Base-by-base conservation (phyloP, 2,329 filamentous ascomycete genomes). In the Hymenoscyphus albidus region DNA sequence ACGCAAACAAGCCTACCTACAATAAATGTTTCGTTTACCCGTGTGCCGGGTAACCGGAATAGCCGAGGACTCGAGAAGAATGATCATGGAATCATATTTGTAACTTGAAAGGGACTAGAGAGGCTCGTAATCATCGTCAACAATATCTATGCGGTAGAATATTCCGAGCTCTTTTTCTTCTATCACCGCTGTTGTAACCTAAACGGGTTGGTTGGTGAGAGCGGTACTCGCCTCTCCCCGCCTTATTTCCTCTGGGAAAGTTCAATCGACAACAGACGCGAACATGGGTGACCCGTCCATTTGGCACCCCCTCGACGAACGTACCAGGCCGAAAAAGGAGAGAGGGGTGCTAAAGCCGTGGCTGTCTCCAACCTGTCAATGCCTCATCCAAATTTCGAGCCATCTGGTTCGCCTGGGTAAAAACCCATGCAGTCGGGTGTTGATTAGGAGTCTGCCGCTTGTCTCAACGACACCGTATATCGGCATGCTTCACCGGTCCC, bases 391-490 rank as follows among this genome's bases (percentile, higher is more conserved):
- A 51, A 27, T 54, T 54, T 54, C 48, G 18, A 54, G 22, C 48
- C 48, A 54, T 54, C 48, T 54, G 48, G 48, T 35, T 62, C 61
- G 54, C 39, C 32, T 62, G 55, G 55, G 48, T 58, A 48, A 62
- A 62, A 51, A n/a, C 61, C 35, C 61, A 62, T 58, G 61, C 55
- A 27, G 55, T 62, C 61, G 58, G 54, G 27, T 62, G 60, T 44
- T 44, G 31, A 48, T 31, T 57, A 14, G 27, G 12, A 16, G 40
- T 62, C 51, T 56, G 48, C 60, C 60, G 60, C 48, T n/a, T 61
- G 42, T 61, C 59, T 61, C 59, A 61, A 38, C 32, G 38, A 54
- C n/a, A 27, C 48, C 48, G 48, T 18, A 22, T 18, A 54, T 54
- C 48, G 48, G 48, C 12, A 12, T 54, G 32, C 5, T 59, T 42